Evolutionary conservation across 257 asterid genomes (phyloP), one percentile per base, ranked within the genome.

Genomic region (Nicotiana knightiana): DNA sequence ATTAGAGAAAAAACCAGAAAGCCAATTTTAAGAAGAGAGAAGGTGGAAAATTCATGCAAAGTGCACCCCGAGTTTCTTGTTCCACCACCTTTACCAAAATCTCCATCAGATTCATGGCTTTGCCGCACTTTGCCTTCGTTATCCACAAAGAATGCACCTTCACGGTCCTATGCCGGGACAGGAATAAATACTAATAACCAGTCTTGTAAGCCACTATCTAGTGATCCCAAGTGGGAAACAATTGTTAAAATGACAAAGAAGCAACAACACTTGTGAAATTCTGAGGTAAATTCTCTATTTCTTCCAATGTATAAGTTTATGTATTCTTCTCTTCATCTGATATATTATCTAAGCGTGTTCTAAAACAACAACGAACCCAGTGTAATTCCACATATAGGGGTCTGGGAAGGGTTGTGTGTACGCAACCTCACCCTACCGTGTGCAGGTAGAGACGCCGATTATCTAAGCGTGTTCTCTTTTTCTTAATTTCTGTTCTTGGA

Each of bases 71-170:
- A 84, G 77, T 85, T 89, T 81, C 93, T 86, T 57, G 85, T 59
- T 77, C 90, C 96, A n/a, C 96, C 96, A n/a, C 93, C 97, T 24
- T 89, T 92, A 67, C 97, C 94, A 2, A 87, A 89, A 88, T 90
- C 97, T 83, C 97, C 97, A 39, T 87, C 97, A 5, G 98, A 94
- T 87, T 94, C 98, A 32, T 94, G 98, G 98, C 97, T 94, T 58
- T 87, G 84, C 55, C 94, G 97, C 28, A 89, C 97, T n/a, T 89
- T 95, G 88, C 97, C 97, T 78, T 87, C 95, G 70, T 78, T 93
- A 79, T 85, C 92, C 30, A 8, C 83, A 3, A 92, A 80, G 81
- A 90, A 86, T 85, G 32, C 86, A n/a, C 80, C 85, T 5, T 81
- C 26, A 26, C 88, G 6, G 77, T 35, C 86, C 28, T 78, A 85